Evolutionary conservation across 371 early-diverging fungal genomes (phyloP).

Genomic region (Pancytospora epiphaga): DNA sequence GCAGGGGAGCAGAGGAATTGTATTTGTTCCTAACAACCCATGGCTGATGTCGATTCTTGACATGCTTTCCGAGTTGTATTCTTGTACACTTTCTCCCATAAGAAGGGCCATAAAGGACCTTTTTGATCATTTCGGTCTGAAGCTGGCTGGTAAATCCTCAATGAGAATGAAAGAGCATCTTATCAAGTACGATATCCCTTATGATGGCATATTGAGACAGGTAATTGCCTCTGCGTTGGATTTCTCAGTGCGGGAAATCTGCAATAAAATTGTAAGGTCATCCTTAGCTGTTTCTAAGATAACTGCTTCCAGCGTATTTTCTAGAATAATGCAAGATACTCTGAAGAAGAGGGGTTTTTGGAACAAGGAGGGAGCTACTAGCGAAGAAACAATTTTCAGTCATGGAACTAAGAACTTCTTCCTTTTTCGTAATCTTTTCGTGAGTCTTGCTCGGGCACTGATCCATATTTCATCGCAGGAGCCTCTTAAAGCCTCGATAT

Average conservation of each 20-base stretch:
- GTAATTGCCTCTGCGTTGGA: constrained; percentile 48
- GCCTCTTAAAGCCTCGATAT: constrained; percentile 53
- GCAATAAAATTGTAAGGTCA: constrained; percentile 19
- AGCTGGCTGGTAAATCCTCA: not conserved
- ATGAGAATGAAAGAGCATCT: constrained; percentile 31
- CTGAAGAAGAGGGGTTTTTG: not conserved
- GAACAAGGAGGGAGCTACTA: not conserved
- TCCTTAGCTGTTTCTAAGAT: constrained; percentile 31
- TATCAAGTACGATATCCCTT: constrained; percentile 22
- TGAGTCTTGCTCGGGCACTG: constrained; percentile 43
- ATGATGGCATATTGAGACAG: constrained; percentile 29
- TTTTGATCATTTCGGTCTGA: constrained; percentile 20
- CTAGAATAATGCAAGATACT: constrained; percentile 12
- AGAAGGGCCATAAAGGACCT: constrained; percentile 29
- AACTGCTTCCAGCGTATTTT: constrained; percentile 28
- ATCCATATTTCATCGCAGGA: constrained; percentile 50
- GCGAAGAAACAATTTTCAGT: not conserved
- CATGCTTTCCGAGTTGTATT: constrained; percentile 34
- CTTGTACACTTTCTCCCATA: constrained; percentile 18
- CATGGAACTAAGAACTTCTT: constrained; percentile 1
- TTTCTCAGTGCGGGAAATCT: constrained; percentile 47
- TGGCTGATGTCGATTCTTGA: constrained; percentile 49
- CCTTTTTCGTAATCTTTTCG: constrained; percentile 35
- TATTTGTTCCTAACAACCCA: constrained; percentile 55
- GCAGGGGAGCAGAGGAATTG: constrained; percentile 26